These are phyloP conservation scores for Podospora australis DNA, from an alignment of 495 filamentous ascomycete genomes.

Conservation along the genomic window DNA sequence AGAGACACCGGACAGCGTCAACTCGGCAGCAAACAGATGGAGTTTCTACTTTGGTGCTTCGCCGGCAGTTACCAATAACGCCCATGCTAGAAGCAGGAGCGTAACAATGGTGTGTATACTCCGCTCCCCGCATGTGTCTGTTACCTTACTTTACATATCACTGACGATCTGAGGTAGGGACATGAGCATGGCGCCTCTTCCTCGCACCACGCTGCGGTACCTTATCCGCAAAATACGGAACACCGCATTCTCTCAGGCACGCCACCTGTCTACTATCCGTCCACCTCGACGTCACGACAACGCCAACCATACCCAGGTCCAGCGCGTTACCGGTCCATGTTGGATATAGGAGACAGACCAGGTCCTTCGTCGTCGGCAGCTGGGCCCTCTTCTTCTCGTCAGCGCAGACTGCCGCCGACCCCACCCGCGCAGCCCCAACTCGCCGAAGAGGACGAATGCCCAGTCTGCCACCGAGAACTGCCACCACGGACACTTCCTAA, in stretches of 20 bases:
- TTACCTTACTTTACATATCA: no score
- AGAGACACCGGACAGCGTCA: neutral
- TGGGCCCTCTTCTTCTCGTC: constrained; percentile 6
- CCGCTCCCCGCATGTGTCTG: no score
- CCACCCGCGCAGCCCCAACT: constrained; percentile 34
- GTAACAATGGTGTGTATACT: constrained; percentile 40
- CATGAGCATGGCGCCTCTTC: no score
- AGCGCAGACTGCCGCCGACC: constrained; percentile 21
- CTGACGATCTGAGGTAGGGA: no score
- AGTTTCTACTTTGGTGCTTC: constrained; percentile 19
- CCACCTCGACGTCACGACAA: constrained; percentile 20
- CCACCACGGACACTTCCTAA: constrained; percentile 56
- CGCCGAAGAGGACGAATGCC: constrained; percentile 83
- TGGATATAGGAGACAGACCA: constrained; percentile 17
- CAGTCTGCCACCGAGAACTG: constrained; percentile 73
- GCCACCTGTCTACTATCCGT: constrained; percentile 31
- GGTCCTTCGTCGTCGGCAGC: constrained; percentile 11
- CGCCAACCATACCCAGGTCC: constrained; percentile 16
- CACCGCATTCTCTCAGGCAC: constrained; percentile 32
- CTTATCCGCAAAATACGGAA: constrained; percentile 15
- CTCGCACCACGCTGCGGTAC: constrained; percentile 16
- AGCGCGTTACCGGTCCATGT: constrained; percentile 21
- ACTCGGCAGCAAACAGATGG: constrained; percentile 9
- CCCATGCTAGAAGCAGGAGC: constrained; percentile 35
- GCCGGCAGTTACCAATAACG: constrained; percentile 13